These are phyloP conservation scores for Luffa aegyptiaca DNA, from an alignment of 306 rosid species.

Conservation along the genomic window DNA sequence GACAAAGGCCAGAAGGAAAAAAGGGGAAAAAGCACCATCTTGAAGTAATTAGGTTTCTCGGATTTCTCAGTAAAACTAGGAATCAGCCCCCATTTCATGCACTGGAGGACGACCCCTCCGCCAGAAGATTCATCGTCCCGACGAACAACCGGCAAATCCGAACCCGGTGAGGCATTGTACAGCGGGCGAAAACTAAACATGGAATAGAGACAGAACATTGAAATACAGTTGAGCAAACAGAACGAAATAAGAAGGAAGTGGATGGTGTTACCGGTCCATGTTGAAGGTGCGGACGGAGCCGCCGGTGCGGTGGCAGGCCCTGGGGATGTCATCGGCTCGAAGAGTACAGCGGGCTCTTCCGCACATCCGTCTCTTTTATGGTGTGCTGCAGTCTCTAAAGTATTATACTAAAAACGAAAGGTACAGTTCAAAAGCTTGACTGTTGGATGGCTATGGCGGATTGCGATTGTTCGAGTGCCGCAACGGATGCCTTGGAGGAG, in stretches of 20 bases:
- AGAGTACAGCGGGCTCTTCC: constrained; percentile 69
- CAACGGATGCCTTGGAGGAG: not conserved
- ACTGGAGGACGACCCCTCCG: constrained; percentile 45
- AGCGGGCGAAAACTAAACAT: constrained; percentile 55
- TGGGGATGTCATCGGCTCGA: constrained; percentile 49
- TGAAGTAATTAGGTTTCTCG: constrained; percentile 74
- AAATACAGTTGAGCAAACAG: not conserved
- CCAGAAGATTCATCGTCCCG: constrained; percentile 52
- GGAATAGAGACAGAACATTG: not conserved
- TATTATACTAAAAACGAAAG: not conserved
- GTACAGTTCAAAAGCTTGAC: not conserved
- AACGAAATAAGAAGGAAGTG: not conserved
- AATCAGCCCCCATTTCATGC: constrained; percentile 90
- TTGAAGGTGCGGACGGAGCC: constrained; percentile 33
- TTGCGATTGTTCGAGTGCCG: too few relatives aligned
- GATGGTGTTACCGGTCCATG: constrained; percentile 39
- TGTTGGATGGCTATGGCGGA: not conserved
- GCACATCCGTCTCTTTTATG: constrained; percentile 35
- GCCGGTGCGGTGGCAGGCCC: constrained; percentile 52
- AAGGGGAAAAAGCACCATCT: constrained; percentile 34
- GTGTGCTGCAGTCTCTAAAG: not conserved
- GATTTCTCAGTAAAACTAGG: constrained; percentile 85
- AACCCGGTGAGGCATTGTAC: constrained; percentile 70
- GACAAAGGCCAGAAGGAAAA: not conserved
- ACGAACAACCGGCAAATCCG: constrained; percentile 52